phyloP scores from a whole-genome alignment of 306 rosid genomes.

The Delonix regia region DNA sequence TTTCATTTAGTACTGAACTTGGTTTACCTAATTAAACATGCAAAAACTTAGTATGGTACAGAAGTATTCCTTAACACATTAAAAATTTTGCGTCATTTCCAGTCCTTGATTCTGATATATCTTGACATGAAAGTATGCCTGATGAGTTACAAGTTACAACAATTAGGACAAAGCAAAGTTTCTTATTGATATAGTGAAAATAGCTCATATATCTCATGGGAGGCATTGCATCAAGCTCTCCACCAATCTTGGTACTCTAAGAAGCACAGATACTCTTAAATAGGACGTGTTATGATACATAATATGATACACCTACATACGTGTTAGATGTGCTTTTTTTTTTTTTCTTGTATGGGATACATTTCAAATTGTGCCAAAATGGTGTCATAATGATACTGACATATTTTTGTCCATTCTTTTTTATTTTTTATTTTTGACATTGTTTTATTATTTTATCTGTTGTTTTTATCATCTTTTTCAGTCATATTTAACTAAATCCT shows the following conservation, averaged over 20 bases:
- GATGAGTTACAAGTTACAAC: neutral
- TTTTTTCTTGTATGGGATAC: too few species aligned
- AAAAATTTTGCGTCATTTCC: neutral
- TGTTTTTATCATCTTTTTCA: too few species aligned
- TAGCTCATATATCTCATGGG: neutral
- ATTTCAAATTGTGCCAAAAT: too few species aligned
- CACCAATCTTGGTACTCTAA: neutral
- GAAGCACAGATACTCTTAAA: too few species aligned
- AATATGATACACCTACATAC: too few species aligned
- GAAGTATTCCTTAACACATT: neutral
- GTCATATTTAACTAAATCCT: too few species aligned
- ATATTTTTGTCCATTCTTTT: too few species aligned
- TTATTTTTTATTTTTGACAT: too few species aligned
- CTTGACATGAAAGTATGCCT: neutral
- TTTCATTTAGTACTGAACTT: neutral
- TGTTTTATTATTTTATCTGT: too few species aligned
- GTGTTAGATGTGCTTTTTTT: too few species aligned
- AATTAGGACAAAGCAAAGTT: neutral
- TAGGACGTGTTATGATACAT: too few species aligned
- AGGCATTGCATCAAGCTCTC: neutral
- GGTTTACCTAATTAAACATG: neutral
- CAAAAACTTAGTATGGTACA: neutral
- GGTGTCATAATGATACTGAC: too few species aligned
- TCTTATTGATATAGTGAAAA: neutral
- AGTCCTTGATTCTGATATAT: neutral